Evolutionary conservation across 441 rosid species (phyloP).

Genomic region (Isatis lusitanica): DNA sequence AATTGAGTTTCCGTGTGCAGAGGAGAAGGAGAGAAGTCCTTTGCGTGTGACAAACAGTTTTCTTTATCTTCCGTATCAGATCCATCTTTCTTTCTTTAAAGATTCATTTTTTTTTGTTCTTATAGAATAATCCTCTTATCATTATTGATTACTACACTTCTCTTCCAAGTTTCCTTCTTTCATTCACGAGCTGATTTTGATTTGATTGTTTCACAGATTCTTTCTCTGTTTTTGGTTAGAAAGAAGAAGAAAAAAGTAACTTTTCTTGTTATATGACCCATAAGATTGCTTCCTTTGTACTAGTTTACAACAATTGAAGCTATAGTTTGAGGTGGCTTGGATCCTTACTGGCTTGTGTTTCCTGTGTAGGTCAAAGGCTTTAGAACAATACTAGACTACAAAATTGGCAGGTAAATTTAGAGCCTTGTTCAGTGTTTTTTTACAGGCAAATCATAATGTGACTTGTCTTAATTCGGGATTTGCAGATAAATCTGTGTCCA

Average conservation of each 20-base stretch:
- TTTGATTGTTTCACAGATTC: slow-evolving; percentile 11
- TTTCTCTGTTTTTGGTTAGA: slow-evolving; percentile 14
- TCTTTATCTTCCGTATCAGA: slow-evolving; percentile 33
- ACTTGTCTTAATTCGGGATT: slow-evolving; percentile 27
- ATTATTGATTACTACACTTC: slow-evolving; percentile 51
- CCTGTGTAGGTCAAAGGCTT: slow-evolving; percentile 54
- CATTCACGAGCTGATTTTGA: slow-evolving; percentile 13
- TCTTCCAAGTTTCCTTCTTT: slow-evolving; percentile 47
- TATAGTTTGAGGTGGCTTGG: slow-evolving; percentile 6
- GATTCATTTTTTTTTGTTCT: slow-evolving; percentile 38
- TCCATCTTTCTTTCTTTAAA: slow-evolving; percentile 41
- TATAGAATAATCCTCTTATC: slow-evolving; percentile 49
- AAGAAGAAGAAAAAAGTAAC: neutral
- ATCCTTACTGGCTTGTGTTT: slow-evolving; percentile 23
- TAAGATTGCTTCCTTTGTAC: neutral
- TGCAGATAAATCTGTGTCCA: slow-evolving; percentile 77
- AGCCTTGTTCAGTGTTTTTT: slow-evolving; percentile 10
- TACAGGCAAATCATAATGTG: slow-evolving; percentile 27
- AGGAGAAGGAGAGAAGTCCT: slow-evolving; percentile 41
- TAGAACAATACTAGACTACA: slow-evolving; percentile 35
- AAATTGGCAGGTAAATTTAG: slow-evolving; percentile 28
- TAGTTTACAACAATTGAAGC: neutral
- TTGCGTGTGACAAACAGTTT: slow-evolving; percentile 63
- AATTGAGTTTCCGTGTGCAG: slow-evolving; percentile 34
- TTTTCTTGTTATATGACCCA: neutral